A percentile compares a stretch with the other conserved stretches of the same genome.
These are phyloP conservation scores for Leccinum arenicola DNA, from an alignment of 768 basidiomycete genomes.

Conservation along the genomic window DNA sequence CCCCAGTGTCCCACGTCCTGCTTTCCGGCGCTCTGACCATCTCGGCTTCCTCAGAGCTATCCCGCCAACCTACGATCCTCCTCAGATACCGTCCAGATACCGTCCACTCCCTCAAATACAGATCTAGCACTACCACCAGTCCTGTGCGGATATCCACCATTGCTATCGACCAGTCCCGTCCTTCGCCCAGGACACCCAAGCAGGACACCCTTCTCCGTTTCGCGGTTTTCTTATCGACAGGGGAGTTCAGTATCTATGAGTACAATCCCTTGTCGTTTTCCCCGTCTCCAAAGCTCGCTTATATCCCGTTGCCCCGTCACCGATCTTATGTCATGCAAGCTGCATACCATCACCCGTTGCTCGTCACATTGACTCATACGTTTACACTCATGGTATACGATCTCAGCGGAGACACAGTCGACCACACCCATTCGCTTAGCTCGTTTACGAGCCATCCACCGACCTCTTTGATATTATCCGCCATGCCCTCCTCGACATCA, in stretches of 20 bases:
- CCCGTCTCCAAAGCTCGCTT: slow-evolving; percentile 41
- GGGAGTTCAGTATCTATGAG: slow-evolving; percentile 61
- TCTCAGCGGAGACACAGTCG: slow-evolving; percentile 49
- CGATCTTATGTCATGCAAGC: slow-evolving; percentile 57
- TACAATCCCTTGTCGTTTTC: slow-evolving; percentile 46
- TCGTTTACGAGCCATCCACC: slow-evolving; percentile 82
- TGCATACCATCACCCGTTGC: slow-evolving; percentile 75
- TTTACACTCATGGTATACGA: slow-evolving; percentile 77
- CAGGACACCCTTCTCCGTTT: slow-evolving; percentile 41
- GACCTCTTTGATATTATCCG: slow-evolving; percentile 74
- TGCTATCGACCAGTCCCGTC: slow-evolving; percentile 73
- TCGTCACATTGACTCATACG: slow-evolving; percentile 63
- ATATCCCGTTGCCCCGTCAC: slow-evolving; percentile 42
- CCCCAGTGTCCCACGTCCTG: slow-evolving; percentile 41
- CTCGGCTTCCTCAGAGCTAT: slow-evolving; percentile 45
- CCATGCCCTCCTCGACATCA: slow-evolving; percentile 45
- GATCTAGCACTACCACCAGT: slow-evolving; percentile 33
- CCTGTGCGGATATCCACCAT: slow-evolving; percentile 56
- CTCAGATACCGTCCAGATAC: slow-evolving; percentile 20
- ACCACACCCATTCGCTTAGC: slow-evolving; percentile 62
- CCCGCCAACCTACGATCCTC: slow-evolving; percentile 19
- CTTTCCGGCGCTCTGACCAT: slow-evolving; percentile 61
- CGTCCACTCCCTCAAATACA: slow-evolving; percentile 43
- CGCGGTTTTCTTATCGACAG: slow-evolving; percentile 62
- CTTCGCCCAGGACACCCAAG: slow-evolving; percentile 33